Evolutionary conservation across 2,329 filamentous ascomycete genomes (phyloP), one percentile per base, ranked within the genome.

Genomic region (Microascus cirrosus): DNA sequence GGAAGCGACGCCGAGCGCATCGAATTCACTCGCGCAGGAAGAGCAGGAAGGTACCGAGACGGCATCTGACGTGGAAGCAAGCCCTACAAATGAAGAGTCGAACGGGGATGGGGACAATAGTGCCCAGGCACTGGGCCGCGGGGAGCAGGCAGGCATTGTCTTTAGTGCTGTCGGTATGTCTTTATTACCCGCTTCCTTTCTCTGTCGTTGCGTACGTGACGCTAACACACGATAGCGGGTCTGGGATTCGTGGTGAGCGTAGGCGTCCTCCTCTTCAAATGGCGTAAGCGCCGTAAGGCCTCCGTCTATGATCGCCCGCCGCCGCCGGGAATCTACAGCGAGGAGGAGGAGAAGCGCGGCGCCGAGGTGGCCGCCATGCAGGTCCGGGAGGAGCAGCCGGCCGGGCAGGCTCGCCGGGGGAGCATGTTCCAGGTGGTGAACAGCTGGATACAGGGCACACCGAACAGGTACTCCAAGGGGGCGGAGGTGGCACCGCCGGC

Each of bases 291-390:
- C 15, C 28, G 24, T n/a, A 28, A 35, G 3, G 55, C 50, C 32
- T 22, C 32, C 6, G 50, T 57, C 55, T 57, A 52, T 34, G 48
- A 57, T 48, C 45, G 35, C n/a, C 55, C 55, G 5, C 48, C 55
- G n/a, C 55, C 55, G 3, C 28, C 45, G 32, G 55, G 55, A 8
- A 25, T 53, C 24, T 52, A 52, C 34, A 22, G 22, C 45, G 55
- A 48, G 15, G 34, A 57, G 15, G 34, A 57, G 32, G 45, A 53
- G 48, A 53, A 53, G 39, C 20, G 45, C 11, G n/a, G n/a, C 5
- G n/a, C 45, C 20, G 45, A 8, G n/a, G 45, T 2, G 45, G 18
- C n/a, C 15, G 8, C 8, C 13, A n/a, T 22, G n/a, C 22, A 50
- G 4, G 6, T 24, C 28, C 28, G 4, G 20, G 45, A 50, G 45